Conservation (phyloP, 805 yeast genomes). For the Saccharomycopsis malanga region DNA sequence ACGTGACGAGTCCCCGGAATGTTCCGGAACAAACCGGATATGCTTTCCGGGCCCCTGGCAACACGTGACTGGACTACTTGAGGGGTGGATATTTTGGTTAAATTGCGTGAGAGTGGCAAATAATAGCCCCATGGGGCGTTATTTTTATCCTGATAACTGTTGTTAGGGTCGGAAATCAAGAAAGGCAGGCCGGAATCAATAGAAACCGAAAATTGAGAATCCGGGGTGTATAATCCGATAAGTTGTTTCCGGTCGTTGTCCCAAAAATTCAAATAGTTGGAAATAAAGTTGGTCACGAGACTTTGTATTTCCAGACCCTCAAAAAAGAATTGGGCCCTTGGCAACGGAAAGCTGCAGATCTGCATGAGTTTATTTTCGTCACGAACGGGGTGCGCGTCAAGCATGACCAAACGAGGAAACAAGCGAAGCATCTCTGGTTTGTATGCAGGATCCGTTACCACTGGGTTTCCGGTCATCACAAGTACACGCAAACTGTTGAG, state of each 20-base stretch:
- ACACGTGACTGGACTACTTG: conserved; percentile 48
- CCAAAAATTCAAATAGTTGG: conserved; percentile 74
- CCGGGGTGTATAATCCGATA: conserved; percentile 65
- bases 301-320: conserved; percentile 67
- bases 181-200: conserved; percentile 65
- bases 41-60: conserved; percentile 61
- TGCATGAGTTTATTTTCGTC: conserved; percentile 54
- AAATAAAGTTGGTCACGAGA: conserved; percentile 67
- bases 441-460: conserved; percentile 41
- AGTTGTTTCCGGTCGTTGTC: conserved; percentile 68
- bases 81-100: conserved; percentile 48
- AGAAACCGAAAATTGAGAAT: conserved; percentile 78
- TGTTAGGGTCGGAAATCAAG: conserved; percentile 25
- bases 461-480: conserved; percentile 72
- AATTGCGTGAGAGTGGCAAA: conserved; percentile 67
- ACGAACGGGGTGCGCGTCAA: conserved; percentile 74
- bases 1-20: conserved; percentile 78
- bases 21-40: conserved; percentile 51
- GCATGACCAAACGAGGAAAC: conserved; percentile 74
- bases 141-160: not conserved
- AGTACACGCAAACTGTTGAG: conserved; percentile 68
- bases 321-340: conserved; percentile 62
- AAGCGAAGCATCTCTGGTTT: conserved; percentile 55
- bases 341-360: conserved; percentile 50
- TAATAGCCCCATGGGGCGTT: conserved; percentile 53